Conservation (phyloP, 2,329 filamentous ascomycete genomes). For the Alternaria gaisen region DNA sequence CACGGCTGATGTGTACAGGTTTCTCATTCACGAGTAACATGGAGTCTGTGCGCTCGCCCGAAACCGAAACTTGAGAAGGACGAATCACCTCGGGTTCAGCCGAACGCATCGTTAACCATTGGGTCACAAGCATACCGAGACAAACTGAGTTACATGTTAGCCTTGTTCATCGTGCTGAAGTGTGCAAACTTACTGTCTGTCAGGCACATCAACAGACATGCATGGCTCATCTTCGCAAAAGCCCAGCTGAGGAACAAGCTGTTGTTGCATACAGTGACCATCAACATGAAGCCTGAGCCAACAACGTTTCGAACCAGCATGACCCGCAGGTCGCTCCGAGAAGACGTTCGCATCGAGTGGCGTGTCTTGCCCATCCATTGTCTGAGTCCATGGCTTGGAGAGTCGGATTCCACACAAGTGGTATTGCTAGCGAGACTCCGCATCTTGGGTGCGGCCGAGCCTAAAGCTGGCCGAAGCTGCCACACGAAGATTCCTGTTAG, state of each 20-base stretch:
- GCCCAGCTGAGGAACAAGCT: constrained; percentile 36
- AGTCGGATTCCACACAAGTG: not conserved
- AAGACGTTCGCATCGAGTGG: not conserved
- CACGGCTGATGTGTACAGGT: not conserved
- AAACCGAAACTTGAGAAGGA: not conserved
- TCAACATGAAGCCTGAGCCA: constrained; percentile 44
- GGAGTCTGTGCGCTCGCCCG: not conserved
- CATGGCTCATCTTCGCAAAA: constrained; percentile 45
- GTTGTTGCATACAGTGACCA: constrained; percentile 48
- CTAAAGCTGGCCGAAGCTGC: constrained; percentile 41
- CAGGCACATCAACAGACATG: constrained; percentile 50
- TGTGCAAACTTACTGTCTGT: constrained; percentile 47
- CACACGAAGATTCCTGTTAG: constrained; percentile 49
- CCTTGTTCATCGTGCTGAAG: not conserved
- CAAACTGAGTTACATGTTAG: constrained; percentile 21
- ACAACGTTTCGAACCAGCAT: constrained; percentile 37
- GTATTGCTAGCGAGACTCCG: not conserved
- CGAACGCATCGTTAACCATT: constrained; percentile 30
- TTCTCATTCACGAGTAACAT: not conserved
- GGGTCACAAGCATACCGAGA: constrained; percentile 29
- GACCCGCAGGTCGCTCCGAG: constrained; percentile 21
- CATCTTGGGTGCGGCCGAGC: not conserved
- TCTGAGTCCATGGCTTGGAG: not conserved
- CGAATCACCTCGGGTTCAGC: not conserved
- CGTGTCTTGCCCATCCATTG: not conserved